These are phyloP conservation scores for Carex parvula DNA, from an alignment of 176 grass and related monocot genomes.

Conservation along the genomic window DNA sequence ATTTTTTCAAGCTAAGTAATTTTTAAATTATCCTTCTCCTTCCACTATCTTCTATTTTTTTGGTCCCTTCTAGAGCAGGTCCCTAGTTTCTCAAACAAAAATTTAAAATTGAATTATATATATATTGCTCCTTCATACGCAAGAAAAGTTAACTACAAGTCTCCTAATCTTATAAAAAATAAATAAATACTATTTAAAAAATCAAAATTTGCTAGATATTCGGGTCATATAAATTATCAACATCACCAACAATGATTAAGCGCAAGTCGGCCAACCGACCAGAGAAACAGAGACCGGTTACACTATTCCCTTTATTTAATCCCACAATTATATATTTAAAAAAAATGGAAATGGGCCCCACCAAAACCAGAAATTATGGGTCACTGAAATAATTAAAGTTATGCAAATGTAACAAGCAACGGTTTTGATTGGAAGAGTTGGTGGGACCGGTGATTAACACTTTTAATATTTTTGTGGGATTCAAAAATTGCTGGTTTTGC, in stretches of 20 bases:
- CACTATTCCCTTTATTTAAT: background rate
- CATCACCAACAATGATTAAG: slow-evolving; percentile 2
- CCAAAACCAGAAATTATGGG: slow-evolving; percentile 12
- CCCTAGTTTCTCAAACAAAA: background rate
- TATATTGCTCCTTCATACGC: background rate
- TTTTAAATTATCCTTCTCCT: too few species aligned
- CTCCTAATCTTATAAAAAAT: background rate
- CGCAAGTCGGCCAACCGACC: background rate
- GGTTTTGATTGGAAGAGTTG: background rate
- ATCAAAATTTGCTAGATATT: background rate
- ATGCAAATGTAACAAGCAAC: background rate
- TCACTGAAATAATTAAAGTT: slow-evolving; percentile 17
- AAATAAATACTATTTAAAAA: background rate
- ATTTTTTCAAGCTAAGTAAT: too few species aligned
- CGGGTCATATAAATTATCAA: background rate
- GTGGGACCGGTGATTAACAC: background rate
- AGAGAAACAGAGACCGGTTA: background rate
- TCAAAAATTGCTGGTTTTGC: slow-evolving; percentile 16
- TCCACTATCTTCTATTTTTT: too few species aligned
- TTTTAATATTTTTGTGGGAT: background rate
- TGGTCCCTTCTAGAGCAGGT: too few species aligned
- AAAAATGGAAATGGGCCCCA: background rate
- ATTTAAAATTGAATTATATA: background rate
- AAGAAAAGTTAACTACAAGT: background rate
- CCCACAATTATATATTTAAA: background rate